Conservation (phyloP, 108 stramenopile species). For the Bacterosira constricta region DNA sequence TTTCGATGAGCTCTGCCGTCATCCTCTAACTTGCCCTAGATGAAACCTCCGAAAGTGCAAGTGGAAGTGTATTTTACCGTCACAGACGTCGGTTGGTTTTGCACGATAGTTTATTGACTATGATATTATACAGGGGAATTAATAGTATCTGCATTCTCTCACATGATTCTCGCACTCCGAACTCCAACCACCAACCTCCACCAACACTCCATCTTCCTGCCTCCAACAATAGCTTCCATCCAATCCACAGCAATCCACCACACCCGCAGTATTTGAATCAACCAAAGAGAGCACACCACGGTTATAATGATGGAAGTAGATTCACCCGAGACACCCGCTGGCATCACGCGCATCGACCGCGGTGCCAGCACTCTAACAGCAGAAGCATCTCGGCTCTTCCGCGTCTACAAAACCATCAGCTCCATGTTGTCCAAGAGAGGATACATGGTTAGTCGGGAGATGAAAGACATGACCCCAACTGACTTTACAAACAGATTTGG, state of each 20-base stretch:
- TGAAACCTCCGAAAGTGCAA: too few relatives aligned
- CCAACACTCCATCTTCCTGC: not conserved
- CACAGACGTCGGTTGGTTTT: too few relatives aligned
- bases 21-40: too few relatives aligned
- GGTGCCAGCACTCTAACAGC: slow-evolving; percentile 49
- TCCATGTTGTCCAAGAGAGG: slow-evolving; percentile 91
- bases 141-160: too few relatives aligned
- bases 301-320: slow-evolving; percentile 6
- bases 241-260: not conserved
- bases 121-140: too few relatives aligned
- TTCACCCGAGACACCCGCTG: not conserved
- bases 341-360: slow-evolving; percentile 8
- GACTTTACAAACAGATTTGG: slow-evolving; percentile 82
- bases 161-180: too few relatives aligned
- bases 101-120: too few relatives aligned
- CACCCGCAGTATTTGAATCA: too few relatives aligned
- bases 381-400: slow-evolving; percentile 90
- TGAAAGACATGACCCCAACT: slow-evolving; percentile 86
- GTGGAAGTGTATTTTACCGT: too few relatives aligned
- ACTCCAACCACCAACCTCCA: too few relatives aligned
- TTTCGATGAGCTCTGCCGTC: too few relatives aligned
- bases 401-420: slow-evolving; percentile 89
- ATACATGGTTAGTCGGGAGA: slow-evolving; percentile 87
- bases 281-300: too few relatives aligned
- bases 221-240: not conserved